phyloP scores from a whole-genome alignment of 768 basidiomycete species.

The Mycena leptocephala region DNA sequence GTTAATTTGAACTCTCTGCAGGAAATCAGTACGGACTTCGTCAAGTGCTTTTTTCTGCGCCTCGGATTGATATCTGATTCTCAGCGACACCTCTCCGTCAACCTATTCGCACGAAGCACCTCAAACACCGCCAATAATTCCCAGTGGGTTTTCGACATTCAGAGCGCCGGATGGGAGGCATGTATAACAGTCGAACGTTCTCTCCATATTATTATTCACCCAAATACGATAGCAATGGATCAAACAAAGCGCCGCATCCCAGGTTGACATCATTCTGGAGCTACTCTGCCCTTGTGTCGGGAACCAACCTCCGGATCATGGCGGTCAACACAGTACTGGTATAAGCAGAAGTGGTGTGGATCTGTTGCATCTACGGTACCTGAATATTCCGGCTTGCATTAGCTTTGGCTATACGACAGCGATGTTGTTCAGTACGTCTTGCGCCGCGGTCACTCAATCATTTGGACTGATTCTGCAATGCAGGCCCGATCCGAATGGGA shows the following conservation, averaged over 20 bases:
- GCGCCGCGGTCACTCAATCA: not conserved
- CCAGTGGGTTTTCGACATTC: constrained; percentile 56
- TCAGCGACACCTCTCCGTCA: constrained; percentile 58
- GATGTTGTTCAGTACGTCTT: constrained; percentile 48
- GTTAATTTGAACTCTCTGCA: not conserved
- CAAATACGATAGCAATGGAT: constrained; percentile 50
- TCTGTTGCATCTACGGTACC: not conserved
- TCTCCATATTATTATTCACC: not conserved
- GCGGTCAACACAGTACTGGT: constrained; percentile 59
- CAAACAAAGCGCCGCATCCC: constrained; percentile 42
- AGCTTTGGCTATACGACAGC: constrained; percentile 60
- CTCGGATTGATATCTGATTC: not conserved
- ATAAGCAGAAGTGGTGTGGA: constrained; percentile 49
- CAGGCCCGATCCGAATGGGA: constrained; percentile 59
- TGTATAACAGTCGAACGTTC: too few relatives aligned
- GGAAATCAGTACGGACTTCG: constrained; percentile 11
- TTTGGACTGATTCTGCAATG: not conserved
- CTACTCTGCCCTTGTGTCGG: constrained; percentile 51
- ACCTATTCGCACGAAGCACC: constrained; percentile 54
- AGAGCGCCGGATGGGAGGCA: constrained; percentile 47
- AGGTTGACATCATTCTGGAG: constrained; percentile 53
- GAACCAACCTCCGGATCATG: constrained; percentile 52
- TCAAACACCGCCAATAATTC: constrained; percentile 41
- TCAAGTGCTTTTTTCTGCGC: not conserved
- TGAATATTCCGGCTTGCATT: constrained; percentile 18